Evolutionary conservation across 176 grass and related monocot species (phyloP).

Genomic region (Poa annua): DNA sequence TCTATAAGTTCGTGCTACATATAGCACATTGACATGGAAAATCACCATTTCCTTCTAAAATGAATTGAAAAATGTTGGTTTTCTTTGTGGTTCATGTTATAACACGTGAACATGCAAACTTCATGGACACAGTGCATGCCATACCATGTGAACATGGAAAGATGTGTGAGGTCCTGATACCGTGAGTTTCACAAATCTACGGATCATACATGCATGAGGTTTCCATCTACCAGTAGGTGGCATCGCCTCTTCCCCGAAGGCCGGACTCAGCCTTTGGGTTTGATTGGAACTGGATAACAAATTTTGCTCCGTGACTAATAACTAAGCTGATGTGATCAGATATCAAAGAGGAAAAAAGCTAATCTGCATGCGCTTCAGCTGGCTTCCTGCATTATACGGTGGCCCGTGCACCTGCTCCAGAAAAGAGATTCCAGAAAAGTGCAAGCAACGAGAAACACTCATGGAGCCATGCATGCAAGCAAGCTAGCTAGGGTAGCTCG

Average conservation of each 20-base stretch:
- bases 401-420: conserved; percentile 40
- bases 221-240: conserved; percentile 35
- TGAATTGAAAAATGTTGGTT: no score
- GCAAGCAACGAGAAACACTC: conserved; percentile 21
- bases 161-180: background rate
- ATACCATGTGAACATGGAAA: background rate
- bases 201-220: background rate
- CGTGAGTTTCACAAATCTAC: background rate
- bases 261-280: conserved; percentile 3
- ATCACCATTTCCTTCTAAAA: no score
- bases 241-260: background rate
- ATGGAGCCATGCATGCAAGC: conserved; percentile 32
- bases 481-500: background rate
- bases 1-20: no score
- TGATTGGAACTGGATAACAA: conserved; percentile 38
- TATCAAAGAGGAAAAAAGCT: background rate
- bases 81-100: background rate
- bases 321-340: conserved; percentile 6
- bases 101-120: conserved; percentile 2
- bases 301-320: conserved; percentile 22
- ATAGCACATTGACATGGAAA: no score
- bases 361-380: background rate
- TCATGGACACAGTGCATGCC: background rate
- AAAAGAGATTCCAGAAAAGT: conserved; percentile 11
- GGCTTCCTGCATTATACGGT: background rate